A percentile compares a stretch with the other conserved stretches of the same genome.
phyloP scores from a whole-genome alignment of 2,329 filamentous ascomycete genomes.

The Fusarium solani-melongenae region DNA sequence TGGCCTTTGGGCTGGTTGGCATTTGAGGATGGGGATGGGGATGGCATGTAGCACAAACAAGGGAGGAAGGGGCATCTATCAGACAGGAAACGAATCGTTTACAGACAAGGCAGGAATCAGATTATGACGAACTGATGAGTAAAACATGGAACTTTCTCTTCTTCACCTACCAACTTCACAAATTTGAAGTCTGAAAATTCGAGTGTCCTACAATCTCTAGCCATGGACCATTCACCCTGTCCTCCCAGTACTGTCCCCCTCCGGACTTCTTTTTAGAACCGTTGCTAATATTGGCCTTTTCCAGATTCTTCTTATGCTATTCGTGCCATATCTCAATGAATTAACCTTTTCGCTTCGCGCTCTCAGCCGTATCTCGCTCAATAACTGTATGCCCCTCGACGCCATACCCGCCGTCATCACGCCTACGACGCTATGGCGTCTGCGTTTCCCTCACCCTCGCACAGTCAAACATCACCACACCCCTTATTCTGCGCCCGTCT shows the following conservation, averaged over 20 bases:
- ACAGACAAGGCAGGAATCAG: background rate
- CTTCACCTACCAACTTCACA: too few species aligned
- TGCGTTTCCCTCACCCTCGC: conserved; percentile 16
- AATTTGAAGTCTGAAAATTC: background rate
- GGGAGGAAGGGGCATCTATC: background rate
- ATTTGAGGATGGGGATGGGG: background rate
- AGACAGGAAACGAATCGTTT: background rate
- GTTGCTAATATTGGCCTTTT: background rate
- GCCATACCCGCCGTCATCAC: conserved; percentile 26
- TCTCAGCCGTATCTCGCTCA: conserved; percentile 8
- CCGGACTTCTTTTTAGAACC: background rate
- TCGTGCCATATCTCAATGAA: background rate
- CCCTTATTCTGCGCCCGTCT: conserved; percentile 7
- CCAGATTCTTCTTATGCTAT: background rate
- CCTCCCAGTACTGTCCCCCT: background rate
- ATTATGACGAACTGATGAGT: background rate
- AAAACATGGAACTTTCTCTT: background rate
- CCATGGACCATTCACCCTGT: background rate
- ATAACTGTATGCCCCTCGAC: conserved; percentile 5
- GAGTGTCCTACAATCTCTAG: background rate
- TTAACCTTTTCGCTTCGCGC: background rate
- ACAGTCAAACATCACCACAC: conserved; percentile 5
- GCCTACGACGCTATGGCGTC: conserved; percentile 24
- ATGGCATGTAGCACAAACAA: background rate
- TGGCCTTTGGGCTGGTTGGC: background rate